Conservation (phyloP, 1,139 yeast genomes). For the Geotrichum aggregatum region DNA sequence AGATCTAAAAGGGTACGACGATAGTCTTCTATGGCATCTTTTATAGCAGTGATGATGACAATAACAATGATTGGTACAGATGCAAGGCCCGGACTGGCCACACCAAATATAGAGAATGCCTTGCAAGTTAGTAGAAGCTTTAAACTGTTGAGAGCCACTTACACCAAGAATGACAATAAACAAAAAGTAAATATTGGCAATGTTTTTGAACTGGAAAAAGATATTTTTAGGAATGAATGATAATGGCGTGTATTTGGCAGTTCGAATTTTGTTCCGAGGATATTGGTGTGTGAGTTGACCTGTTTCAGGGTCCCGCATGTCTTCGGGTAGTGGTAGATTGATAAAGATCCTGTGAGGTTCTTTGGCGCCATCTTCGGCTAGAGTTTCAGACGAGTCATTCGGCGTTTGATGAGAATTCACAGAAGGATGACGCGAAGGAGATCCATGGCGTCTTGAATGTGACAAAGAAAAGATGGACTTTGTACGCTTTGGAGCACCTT, state of each 20-base stretch:
- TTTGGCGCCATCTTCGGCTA: background rate
- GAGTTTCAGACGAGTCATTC: no score
- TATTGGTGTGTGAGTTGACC: conserved; percentile 58
- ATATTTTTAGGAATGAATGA: conserved; percentile 85
- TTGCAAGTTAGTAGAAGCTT: conserved; percentile 17
- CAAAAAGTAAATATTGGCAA: conserved; percentile 86
- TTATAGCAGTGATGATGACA: conserved; percentile 79
- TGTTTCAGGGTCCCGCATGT: conserved; percentile 52
- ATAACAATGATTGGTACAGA: conserved; percentile 94
- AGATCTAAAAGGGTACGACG: conserved; percentile 74
- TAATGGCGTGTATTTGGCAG: conserved; percentile 91
- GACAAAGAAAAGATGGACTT: no score
- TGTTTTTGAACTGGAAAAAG: conserved; percentile 72
- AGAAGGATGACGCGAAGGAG: background rate
- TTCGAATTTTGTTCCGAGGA: conserved; percentile 87
- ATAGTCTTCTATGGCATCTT: conserved; percentile 93
- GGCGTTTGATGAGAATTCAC: no score
- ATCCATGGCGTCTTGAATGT: no score
- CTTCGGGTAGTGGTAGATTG: conserved; percentile 65
- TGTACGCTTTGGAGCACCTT: conserved; percentile 29
- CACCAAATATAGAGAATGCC: conserved; percentile 81
- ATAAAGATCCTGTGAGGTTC: conserved; percentile 45
- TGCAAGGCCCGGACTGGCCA: conserved; percentile 79
- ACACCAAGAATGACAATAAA: conserved; percentile 70
- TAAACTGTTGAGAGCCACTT: conserved; percentile 30